phyloP scores from a whole-genome alignment of 1,284 basidiomycete genomes.

The Anthracocystis panici-leucophaei region DNA sequence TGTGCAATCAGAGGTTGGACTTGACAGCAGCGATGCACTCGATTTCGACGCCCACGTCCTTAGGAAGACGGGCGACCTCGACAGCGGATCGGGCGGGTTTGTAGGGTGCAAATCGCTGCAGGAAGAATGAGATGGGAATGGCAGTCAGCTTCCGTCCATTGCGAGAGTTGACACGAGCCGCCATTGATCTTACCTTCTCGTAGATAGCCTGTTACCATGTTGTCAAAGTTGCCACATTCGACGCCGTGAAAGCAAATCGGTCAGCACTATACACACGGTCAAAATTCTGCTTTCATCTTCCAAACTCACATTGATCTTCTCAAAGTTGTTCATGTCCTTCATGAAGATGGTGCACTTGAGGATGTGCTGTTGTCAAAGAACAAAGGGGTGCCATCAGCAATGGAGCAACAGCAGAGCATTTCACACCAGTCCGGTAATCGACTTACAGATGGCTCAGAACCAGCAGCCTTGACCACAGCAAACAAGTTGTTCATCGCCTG shows the following conservation, averaged over 20 bases:
- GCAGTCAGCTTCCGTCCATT: conserved; percentile 16
- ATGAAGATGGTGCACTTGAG: conserved; percentile 79
- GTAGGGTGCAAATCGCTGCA: conserved; percentile 71
- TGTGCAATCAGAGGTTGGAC: conserved; percentile 33
- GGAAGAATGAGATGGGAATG: background rate
- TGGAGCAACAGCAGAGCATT: background rate
- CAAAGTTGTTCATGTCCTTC: conserved; percentile 92
- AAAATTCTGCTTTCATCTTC: background rate
- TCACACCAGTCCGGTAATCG: background rate
- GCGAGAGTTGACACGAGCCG: too few species aligned
- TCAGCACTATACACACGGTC: background rate
- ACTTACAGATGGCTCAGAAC: conserved; percentile 68
- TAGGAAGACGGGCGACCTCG: conserved; percentile 79
- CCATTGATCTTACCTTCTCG: conserved; percentile 61
- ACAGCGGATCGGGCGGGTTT: conserved; percentile 88
- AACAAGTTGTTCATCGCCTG: conserved; percentile 89
- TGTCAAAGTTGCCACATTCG: background rate
- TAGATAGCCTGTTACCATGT: conserved; percentile 53
- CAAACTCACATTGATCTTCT: conserved; percentile 77
- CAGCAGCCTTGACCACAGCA: conserved; percentile 84
- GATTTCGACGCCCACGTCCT: conserved; percentile 87
- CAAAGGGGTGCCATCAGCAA: background rate
- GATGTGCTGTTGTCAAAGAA: conserved; percentile 26
- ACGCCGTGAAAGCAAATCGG: background rate
- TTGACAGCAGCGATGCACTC: conserved; percentile 80